Percentiles rank a stretch among this genome's conserved stretches.
These are phyloP conservation scores for Acmispon strigosus DNA, from an alignment of 306 rosid species.

Conservation along the genomic window DNA sequence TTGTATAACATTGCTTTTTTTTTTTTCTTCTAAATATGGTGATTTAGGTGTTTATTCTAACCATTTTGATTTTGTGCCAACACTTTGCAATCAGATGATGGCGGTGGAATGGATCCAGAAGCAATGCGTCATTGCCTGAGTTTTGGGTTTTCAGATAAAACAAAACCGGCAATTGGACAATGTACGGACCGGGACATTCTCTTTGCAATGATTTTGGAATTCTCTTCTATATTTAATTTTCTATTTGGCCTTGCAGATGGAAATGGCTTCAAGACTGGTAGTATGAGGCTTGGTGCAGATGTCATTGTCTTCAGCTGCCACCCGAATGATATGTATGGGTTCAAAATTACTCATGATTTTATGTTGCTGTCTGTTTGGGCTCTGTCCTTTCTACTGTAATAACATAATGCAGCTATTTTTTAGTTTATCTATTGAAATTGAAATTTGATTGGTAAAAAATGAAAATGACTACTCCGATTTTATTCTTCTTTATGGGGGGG, in stretches of 20 bases:
- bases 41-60: background rate
- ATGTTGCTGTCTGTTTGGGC: background rate
- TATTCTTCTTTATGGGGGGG: background rate
- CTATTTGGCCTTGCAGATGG: slow-evolving; percentile 65
- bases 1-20: background rate
- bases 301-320: slow-evolving; percentile 67
- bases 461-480: background rate
- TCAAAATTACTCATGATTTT: background rate
- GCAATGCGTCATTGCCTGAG: slow-evolving; percentile 73
- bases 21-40: background rate
- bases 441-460: slow-evolving; percentile 6
- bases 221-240: slow-evolving; percentile 27
- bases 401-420: background rate
- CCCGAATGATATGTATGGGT: slow-evolving; percentile 39
- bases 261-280: slow-evolving; percentile 90
- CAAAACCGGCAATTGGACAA: slow-evolving; percentile 62
- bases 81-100: slow-evolving; percentile 48
- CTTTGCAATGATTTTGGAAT: background rate
- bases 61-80: slow-evolving; percentile 6
- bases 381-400: background rate
- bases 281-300: slow-evolving; percentile 85
- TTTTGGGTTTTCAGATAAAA: slow-evolving; percentile 73
- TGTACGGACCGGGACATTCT: slow-evolving; percentile 39
- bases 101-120: slow-evolving; percentile 76
- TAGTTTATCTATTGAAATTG: background rate